Conservation (phyloP, 306 rosid species). For the Clitoria ternatea region DNA sequence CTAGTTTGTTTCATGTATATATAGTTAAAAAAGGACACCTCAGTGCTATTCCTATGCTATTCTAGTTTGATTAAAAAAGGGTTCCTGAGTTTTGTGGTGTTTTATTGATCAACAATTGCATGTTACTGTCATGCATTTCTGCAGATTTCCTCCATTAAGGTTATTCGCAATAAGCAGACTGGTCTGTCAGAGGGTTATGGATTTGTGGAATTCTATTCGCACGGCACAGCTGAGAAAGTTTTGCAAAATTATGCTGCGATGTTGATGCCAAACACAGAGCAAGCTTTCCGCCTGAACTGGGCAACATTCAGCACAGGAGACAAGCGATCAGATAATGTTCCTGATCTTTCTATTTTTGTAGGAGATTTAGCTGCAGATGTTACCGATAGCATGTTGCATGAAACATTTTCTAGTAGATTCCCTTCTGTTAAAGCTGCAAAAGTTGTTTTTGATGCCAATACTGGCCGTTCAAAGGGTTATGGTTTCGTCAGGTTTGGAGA, state of each 20-base stretch:
- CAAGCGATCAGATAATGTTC: slow-evolving; percentile 78
- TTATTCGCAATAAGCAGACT: slow-evolving; percentile 89
- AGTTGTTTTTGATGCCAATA: slow-evolving; percentile 93
- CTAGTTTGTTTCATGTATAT: slow-evolving; percentile 9
- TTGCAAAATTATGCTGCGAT: slow-evolving; percentile 63
- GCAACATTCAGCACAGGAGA: slow-evolving; percentile 89
- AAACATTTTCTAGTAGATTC: slow-evolving; percentile 67
- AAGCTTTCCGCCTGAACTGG: slow-evolving; percentile 92
- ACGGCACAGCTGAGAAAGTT: slow-evolving; percentile 77
- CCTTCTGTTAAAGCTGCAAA: slow-evolving; percentile 93
- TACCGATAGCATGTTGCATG: slow-evolving; percentile 73
- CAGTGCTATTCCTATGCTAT: slow-evolving; percentile 3
- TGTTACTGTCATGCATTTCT: neutral
- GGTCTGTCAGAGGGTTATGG: slow-evolving; percentile 92
- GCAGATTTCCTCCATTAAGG: slow-evolving; percentile 79
- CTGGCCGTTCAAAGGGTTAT: slow-evolving; percentile 95
- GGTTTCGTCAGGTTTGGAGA: slow-evolving; percentile 98
- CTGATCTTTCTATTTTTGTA: slow-evolving; percentile 91
- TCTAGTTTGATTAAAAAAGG: neutral
- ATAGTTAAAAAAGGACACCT: slow-evolving; percentile 3
- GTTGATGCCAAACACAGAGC: slow-evolving; percentile 83
- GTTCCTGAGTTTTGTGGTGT: neutral
- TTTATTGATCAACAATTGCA: neutral
- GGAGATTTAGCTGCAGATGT: slow-evolving; percentile 98
- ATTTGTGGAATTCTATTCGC: slow-evolving; percentile 80